A percentile compares a stretch with the other conserved stretches of the same genome.
Evolutionary conservation across 2,329 filamentous ascomycete species (phyloP).

Genomic region (Colletotrichum aenigma): DNA sequence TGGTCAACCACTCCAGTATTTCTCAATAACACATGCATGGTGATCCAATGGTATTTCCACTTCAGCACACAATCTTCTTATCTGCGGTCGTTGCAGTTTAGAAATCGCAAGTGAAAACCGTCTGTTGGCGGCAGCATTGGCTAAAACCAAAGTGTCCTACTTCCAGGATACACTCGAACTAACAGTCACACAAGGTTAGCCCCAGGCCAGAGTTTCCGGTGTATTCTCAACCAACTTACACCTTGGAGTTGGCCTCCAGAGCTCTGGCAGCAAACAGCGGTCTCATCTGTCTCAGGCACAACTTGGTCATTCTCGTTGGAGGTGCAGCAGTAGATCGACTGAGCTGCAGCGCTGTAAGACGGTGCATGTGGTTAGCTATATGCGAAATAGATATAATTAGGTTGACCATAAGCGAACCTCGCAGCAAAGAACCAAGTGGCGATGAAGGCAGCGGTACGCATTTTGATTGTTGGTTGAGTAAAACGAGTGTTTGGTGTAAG

Average conservation of each 20-base stretch:
- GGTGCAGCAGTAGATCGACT: background rate
- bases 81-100: background rate
- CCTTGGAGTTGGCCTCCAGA: background rate
- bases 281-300: background rate
- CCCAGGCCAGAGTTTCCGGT: background rate
- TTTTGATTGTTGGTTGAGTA: background rate
- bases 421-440: background rate
- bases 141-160: background rate
- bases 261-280: background rate
- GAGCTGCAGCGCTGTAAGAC: background rate
- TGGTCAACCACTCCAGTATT: background rate
- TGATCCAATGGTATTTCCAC: rapidly evolving
- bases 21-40: rapidly evolving
- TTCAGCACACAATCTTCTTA: background rate
- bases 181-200: background rate
- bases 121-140: background rate
- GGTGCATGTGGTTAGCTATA: background rate
- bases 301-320: background rate
- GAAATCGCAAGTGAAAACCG: background rate
- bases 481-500: background rate
- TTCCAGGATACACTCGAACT: background rate
- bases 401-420: background rate
- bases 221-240: background rate
- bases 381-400: rapidly evolving
- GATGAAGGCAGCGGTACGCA: background rate